Evolutionary conservation across 805 yeast species (phyloP).

Genomic region (Lachancea sp.): DNA sequence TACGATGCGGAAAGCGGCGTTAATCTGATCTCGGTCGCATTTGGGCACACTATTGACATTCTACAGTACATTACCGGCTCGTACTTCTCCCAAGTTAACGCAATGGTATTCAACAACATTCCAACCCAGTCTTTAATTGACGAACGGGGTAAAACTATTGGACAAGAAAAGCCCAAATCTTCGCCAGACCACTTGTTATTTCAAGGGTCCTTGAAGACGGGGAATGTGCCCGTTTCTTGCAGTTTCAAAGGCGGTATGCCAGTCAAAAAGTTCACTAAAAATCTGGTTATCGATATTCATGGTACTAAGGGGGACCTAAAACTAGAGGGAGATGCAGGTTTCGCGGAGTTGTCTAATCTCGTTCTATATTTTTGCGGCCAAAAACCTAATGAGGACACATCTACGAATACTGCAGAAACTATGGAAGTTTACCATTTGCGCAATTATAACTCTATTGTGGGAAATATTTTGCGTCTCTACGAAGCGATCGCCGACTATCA

Average conservation of each 20-base stretch:
- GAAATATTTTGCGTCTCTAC: conserved; percentile 28
- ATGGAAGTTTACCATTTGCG: conserved; percentile 31
- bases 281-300: conserved; percentile 30
- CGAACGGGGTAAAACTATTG: conserved; percentile 22
- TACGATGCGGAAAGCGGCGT: conserved; percentile 27
- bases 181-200: conserved; percentile 30
- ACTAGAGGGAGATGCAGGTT: conserved; percentile 33
- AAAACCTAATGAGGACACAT: conserved; percentile 8
- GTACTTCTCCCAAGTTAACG: conserved; percentile 24
- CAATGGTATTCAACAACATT: conserved; percentile 29
- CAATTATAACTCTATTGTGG: conserved; percentile 29
- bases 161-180: conserved; percentile 19
- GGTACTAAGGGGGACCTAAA: conserved; percentile 32
- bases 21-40: conserved; percentile 26
- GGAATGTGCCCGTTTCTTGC: conserved; percentile 29
- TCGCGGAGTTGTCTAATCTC: conserved; percentile 29
- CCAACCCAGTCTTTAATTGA: conserved; percentile 26
- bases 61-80: conserved; percentile 29
- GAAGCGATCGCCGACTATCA: conserved; percentile 31
- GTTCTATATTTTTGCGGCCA: conserved; percentile 29
- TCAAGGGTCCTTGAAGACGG: conserved; percentile 25
- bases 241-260: conserved; percentile 32
- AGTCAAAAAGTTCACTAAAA: conserved; percentile 30
- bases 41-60: conserved; percentile 30
- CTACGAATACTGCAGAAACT: conserved; percentile 14